These are phyloP conservation scores for Plasmodium gaboni DNA, from an alignment of 169 alveolate genomes.

Conservation along the genomic window DNA sequence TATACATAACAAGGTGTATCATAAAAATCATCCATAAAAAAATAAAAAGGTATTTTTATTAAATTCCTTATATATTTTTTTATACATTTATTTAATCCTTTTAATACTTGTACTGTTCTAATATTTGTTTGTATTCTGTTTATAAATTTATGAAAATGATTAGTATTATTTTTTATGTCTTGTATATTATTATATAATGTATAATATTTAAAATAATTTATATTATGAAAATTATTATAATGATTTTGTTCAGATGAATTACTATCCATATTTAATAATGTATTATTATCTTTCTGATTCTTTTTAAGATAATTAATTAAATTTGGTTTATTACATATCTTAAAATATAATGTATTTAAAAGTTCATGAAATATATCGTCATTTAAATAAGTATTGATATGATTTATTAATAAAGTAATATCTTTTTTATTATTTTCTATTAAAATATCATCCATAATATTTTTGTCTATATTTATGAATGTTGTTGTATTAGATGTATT, in stretches of 20 bases:
- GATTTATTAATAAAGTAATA: constrained; percentile 38
- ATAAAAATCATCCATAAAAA: constrained; percentile 40
- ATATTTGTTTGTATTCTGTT: constrained; percentile 41
- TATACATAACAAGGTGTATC: constrained; percentile 76
- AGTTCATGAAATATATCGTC: constrained; percentile 21
- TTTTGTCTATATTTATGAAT: background rate
- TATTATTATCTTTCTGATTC: background rate
- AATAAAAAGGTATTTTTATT: constrained; percentile 54
- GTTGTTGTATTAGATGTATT: background rate
- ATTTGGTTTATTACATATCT: constrained; percentile 14
- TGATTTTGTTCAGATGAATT: background rate
- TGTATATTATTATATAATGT: constrained; percentile 19
- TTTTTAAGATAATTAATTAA: constrained; percentile 19
- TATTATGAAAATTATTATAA: background rate
- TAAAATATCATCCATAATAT: background rate
- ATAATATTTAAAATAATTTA: constrained; percentile 45
- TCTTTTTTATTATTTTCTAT: constrained; percentile 13
- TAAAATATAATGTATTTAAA: constrained; percentile 30
- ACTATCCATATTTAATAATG: background rate
- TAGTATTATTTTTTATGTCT: constrained; percentile 7
- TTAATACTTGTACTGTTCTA: constrained; percentile 36
- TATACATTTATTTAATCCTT: constrained; percentile 56
- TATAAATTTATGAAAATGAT: constrained; percentile 6
- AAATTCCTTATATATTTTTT: constrained; percentile 65
- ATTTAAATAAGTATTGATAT: constrained; percentile 45